These are phyloP conservation scores for Dendrostoma leiphaemia DNA, from an alignment of 2,329 filamentous ascomycete genomes.

Conservation along the genomic window DNA sequence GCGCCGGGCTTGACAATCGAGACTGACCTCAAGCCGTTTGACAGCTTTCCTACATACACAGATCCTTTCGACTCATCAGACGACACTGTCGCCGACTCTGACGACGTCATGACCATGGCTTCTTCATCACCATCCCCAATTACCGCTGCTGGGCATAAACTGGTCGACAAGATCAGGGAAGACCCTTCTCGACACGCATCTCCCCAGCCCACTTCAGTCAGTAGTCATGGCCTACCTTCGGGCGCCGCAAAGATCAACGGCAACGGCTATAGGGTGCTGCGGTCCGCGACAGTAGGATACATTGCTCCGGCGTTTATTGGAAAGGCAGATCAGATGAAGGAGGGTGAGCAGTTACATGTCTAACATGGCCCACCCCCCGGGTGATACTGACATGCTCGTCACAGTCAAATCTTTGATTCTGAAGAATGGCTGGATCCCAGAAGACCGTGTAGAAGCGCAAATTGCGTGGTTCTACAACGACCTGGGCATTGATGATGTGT, in stretches of 20 bases:
- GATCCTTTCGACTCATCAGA: slow-evolving; percentile 30
- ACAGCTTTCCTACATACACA: slow-evolving; percentile 33
- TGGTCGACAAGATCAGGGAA: slow-evolving; percentile 29
- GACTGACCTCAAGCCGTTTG: slow-evolving; percentile 28
- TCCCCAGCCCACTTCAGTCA: slow-evolving; percentile 84
- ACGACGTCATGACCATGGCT: slow-evolving; percentile 22
- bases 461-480: slow-evolving; percentile 97
- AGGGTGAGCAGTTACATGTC: slow-evolving; percentile 48
- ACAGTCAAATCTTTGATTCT: slow-evolving; percentile 78
- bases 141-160: slow-evolving; percentile 23
- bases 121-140: slow-evolving; percentile 22
- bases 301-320: slow-evolving; percentile 92
- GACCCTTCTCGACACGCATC: slow-evolving; percentile 67
- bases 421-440: slow-evolving; percentile 82
- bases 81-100: slow-evolving; percentile 23
- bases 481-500: slow-evolving; percentile 96
- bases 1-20: slow-evolving; percentile 26
- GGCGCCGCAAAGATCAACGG: slow-evolving; percentile 47
- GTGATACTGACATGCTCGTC: slow-evolving; percentile 10
- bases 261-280: slow-evolving; percentile 71
- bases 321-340: slow-evolving; percentile 86
- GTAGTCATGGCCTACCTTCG: slow-evolving; percentile 58
- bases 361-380: not conserved
- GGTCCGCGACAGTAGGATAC: slow-evolving; percentile 90
- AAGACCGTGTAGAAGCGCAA: slow-evolving; percentile 78